Evolutionary conservation across 2,329 filamentous ascomycete species (phyloP), one percentile per base, ranked within the genome.

Genomic region (Volutella citrinella): DNA sequence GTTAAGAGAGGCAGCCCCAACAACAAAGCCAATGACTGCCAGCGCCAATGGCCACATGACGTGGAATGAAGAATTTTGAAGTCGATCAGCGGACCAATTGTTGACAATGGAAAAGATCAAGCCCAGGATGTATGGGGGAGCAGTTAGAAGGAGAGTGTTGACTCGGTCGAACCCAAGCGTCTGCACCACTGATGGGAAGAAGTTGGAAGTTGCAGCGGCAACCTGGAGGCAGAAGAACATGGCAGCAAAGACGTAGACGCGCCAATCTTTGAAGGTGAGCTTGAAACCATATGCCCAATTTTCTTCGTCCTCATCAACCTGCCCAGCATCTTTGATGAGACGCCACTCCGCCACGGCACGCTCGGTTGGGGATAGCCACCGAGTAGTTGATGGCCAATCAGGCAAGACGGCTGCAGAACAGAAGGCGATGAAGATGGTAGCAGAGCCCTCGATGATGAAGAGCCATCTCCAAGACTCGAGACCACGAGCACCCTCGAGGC

Each of bases 141-240:
- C 36, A 12, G 36, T 35, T 16, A 39, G 24, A 17, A 39, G 24
- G 11, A 39, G 20, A 19, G 36, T 31, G 7, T 23, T 26, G 11
- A 34, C 33, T 4, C 30, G 33, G 32, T 14, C 20, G 20, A 31
- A 39, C 4, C 32, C 36, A 22, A 39, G 21, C 19, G 36, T 39
- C 24, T 39, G 32, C 11, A 39, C 36, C 14, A 39, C 36, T 3
- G 36, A 39, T 10, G 28, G 32, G 36, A 39, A 39, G 24, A 39
- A 39, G 17, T 32, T 39, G 25, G 32, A 39, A 4, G 36, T 39
- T 11, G 36, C 36, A 11, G 32, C 32, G 19, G 36, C 31, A 16
- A 40, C 37, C 19, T 40, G 32, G 6, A 40, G 33, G 29, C 33
- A 40, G 25, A 40, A 40, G 32, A 38, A 42, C 36, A 42, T 42